Conservation (phyloP, 139 green algal genomes). For the Yamagishiella unicocca region DNA sequence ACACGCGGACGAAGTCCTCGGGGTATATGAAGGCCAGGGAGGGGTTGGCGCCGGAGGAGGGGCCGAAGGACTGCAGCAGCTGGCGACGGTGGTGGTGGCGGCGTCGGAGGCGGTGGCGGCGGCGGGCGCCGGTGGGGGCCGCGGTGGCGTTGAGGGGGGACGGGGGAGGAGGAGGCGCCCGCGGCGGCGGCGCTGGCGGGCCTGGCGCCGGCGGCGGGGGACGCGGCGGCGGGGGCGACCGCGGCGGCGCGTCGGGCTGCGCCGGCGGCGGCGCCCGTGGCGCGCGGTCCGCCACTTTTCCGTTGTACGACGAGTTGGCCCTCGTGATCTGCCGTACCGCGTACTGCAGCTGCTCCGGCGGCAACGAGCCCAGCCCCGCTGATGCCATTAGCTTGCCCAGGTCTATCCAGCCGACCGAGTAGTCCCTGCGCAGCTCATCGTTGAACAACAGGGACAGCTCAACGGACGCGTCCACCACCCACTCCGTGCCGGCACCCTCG, state of each 20-base stretch:
- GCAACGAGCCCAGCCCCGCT: not conserved
- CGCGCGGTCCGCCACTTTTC: not conserved
- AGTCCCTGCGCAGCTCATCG: not conserved
- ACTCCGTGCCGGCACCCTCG: not conserved
- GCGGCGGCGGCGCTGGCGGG: not conserved
- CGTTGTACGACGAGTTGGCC: conserved; percentile 20
- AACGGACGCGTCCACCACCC: not conserved
- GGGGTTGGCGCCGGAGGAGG: not conserved
- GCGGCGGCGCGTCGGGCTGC: not conserved
- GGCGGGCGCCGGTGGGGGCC: not conserved
- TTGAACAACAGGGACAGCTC: not conserved
- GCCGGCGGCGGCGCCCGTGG: not conserved
- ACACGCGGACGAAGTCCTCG: conserved; percentile 15
- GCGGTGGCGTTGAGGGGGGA: not conserved
- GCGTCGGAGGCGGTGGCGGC: not conserved
- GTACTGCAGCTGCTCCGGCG: conserved; percentile 1
- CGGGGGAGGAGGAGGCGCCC: not conserved
- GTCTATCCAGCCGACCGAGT: conserved; percentile 9
- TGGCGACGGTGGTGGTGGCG: not conserved
- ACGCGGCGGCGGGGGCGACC: not conserved
- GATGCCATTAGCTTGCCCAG: not conserved
- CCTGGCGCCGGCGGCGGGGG: not conserved
- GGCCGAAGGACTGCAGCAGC: not conserved
- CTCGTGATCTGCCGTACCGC: conserved; percentile 5
- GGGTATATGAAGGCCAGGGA: not conserved